Percentiles rank a stretch among this genome's conserved stretches.
phyloP scores from a whole-genome alignment of 768 basidiomycete genomes.

The Amylocystis lapponica region DNA sequence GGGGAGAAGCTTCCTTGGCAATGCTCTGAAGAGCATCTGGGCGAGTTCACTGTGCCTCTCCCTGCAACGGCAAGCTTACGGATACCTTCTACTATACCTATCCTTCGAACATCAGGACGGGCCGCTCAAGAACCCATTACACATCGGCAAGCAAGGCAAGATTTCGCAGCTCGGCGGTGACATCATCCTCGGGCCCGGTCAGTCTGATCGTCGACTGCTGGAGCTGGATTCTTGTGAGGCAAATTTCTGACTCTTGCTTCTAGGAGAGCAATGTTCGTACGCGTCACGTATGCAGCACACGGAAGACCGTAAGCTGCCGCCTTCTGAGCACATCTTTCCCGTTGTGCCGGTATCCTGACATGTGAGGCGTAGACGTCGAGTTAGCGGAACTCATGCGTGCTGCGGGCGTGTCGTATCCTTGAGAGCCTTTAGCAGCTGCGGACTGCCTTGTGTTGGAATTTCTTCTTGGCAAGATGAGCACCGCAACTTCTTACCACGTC shows the following conservation, averaged over 20 bases:
- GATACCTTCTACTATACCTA: background rate
- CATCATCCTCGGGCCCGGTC: slow-evolving; percentile 56
- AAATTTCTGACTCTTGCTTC: background rate
- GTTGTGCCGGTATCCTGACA: background rate
- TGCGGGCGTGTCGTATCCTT: slow-evolving; percentile 28
- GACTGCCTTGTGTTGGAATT: background rate
- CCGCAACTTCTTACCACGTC: background rate
- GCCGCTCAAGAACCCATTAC: slow-evolving; percentile 33
- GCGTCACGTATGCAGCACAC: slow-evolving; percentile 57
- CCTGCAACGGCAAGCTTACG: too few species aligned
- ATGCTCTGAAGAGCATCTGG: slow-evolving; percentile 38
- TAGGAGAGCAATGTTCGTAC: slow-evolving; percentile 43
- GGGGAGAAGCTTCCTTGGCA: slow-evolving; percentile 21
- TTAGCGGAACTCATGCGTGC: slow-evolving; percentile 42
- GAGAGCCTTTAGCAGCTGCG: background rate
- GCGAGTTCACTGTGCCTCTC: slow-evolving; percentile 31
- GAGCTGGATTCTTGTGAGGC: background rate
- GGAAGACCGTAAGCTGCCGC: slow-evolving; percentile 40
- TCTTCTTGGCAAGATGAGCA: background rate
- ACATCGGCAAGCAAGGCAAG: slow-evolving; percentile 59
- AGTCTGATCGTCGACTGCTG: slow-evolving; percentile 4
- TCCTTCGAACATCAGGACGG: slow-evolving; percentile 6
- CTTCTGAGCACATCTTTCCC: background rate
- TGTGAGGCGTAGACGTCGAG: slow-evolving; percentile 36
- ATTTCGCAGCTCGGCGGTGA: slow-evolving; percentile 60